phyloP scores from a whole-genome alignment of 139 green algal species.

The Nannochloris sp. region DNA sequence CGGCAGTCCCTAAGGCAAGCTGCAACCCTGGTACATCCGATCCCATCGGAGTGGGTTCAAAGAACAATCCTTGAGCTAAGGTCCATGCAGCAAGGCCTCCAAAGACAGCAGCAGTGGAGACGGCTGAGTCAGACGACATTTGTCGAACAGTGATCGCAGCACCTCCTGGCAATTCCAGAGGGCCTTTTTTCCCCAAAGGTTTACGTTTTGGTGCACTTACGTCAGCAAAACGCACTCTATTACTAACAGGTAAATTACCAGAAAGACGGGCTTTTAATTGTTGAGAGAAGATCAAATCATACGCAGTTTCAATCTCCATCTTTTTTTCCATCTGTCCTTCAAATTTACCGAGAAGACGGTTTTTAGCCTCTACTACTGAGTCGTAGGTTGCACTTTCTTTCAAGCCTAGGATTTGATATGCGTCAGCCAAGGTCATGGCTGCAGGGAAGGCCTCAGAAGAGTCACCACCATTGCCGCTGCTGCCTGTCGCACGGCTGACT shows the following conservation, averaged over 20 bases:
- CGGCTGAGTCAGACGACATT: background rate
- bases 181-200: background rate
- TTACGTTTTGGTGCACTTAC: background rate
- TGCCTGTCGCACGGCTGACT: background rate
- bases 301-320: slow-evolving; percentile 24
- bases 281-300: slow-evolving; percentile 24
- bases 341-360: background rate
- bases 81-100: slow-evolving; percentile 37
- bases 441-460: background rate
- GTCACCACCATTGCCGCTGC: background rate
- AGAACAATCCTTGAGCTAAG: slow-evolving; percentile 31
- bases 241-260: background rate
- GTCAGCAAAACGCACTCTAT: background rate
- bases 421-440: background rate
- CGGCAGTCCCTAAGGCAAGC: slow-evolving; percentile 59
- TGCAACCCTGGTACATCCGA: slow-evolving; percentile 67
- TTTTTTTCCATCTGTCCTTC: slow-evolving; percentile 6
- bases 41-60: slow-evolving; percentile 34
- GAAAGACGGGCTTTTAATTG: slow-evolving; percentile 10
- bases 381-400: background rate
- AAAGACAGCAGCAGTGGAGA: slow-evolving; percentile 27
- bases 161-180: background rate
- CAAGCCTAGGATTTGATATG: slow-evolving; percentile 6
- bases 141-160: background rate
- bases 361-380: slow-evolving; percentile 3